These are phyloP conservation scores for Psidium guajava DNA, from an alignment of 345 rosid species.

Conservation along the genomic window DNA sequence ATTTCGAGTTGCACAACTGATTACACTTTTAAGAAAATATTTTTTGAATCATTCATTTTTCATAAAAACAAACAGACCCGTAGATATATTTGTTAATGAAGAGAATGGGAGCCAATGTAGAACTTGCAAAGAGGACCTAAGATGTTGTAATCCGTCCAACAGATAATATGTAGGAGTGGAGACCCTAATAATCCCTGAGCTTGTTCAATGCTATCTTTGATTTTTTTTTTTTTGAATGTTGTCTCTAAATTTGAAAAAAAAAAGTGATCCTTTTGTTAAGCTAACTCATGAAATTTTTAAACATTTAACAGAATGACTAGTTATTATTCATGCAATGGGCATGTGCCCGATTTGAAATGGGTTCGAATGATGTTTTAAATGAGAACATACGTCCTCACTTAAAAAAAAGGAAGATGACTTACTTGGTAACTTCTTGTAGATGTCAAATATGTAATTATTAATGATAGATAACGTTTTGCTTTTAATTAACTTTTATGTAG, in stretches of 20 bases:
- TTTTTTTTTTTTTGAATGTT: not conserved
- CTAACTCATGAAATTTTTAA: not conserved
- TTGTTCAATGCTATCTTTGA: not conserved
- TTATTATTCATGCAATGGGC: not conserved
- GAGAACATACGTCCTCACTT: not conserved
- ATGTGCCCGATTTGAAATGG: not conserved
- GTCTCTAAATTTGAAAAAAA: not conserved
- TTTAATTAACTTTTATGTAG: not conserved
- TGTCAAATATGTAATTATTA: not conserved
- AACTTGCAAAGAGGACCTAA: not conserved
- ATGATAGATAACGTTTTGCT: not conserved
- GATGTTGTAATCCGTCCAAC: not conserved
- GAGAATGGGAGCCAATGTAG: not conserved
- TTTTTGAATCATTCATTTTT: not conserved
- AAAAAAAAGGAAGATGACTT: not conserved
- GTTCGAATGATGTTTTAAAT: not conserved
- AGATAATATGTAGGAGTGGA: not conserved
- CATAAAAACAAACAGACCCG: rapidly evolving
- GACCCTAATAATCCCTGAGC: not conserved
- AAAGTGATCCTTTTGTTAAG: not conserved
- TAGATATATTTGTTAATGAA: not conserved
- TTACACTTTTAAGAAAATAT: not conserved
- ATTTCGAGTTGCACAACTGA: not conserved
- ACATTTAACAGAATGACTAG: not conserved
- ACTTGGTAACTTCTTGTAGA: not conserved